A percentile compares a stretch with the other conserved stretches of the same genome.
These are phyloP conservation scores for Delonix regia DNA, from an alignment of 306 rosid species.

Conservation along the genomic window DNA sequence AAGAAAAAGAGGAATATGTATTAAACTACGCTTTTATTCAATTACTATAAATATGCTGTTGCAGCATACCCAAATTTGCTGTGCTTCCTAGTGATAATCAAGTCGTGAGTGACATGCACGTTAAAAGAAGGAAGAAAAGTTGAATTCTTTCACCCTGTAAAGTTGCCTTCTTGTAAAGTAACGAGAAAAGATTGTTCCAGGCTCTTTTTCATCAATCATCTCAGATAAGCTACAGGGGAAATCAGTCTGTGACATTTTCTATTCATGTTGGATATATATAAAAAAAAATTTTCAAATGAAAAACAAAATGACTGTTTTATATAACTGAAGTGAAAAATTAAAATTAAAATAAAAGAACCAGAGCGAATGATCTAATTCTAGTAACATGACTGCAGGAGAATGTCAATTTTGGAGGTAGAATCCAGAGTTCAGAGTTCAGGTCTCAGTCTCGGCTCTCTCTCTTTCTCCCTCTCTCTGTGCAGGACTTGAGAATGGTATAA, in stretches of 20 bases:
- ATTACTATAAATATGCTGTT: constrained; percentile 5
- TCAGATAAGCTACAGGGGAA: background rate
- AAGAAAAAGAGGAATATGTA: constrained; percentile 41
- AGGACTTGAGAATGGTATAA: background rate
- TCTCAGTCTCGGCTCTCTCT: background rate
- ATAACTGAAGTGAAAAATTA: background rate
- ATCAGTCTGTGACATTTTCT: background rate
- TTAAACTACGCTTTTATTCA: constrained; percentile 17
- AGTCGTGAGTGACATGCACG: background rate
- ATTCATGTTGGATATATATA: background rate
- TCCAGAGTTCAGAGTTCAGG: background rate
- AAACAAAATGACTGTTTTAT: background rate
- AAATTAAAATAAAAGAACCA: too few relatives aligned
- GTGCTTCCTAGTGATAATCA: constrained; percentile 7
- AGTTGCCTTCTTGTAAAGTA: constrained; percentile 26
- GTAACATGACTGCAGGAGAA: background rate
- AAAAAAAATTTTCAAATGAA: background rate
- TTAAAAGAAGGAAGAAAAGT: background rate
- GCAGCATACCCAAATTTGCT: constrained; percentile 7
- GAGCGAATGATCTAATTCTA: background rate
- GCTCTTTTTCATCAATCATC: background rate
- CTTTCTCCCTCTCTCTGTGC: too few relatives aligned
- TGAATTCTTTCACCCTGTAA: constrained; percentile 4
- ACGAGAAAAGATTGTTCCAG: constrained; percentile 19
- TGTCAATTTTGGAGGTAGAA: constrained; percentile 2